Evolutionary conservation across 441 rosid genomes (phyloP), one percentile per base, ranked within the genome.

Genomic region (Adansonia rubrostipa): DNA sequence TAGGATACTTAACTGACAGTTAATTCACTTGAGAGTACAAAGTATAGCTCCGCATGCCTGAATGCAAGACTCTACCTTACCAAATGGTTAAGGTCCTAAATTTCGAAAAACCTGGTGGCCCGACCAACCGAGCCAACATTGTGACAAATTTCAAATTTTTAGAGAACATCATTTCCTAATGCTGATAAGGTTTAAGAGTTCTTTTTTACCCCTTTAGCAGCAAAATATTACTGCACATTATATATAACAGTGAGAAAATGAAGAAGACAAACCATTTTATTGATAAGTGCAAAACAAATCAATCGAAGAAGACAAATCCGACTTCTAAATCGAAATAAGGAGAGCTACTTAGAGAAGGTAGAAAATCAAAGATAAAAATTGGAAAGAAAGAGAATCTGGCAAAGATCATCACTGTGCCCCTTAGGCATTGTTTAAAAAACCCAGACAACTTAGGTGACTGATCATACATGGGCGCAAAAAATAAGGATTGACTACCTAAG

Each of bases 391-490:
- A 80, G 80, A 74, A 73, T 73, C 72, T 69, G 80, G 66, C 80
- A 76, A 28, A 79, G 83, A 60, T 56, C 80, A 47, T 70, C 58
- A 72, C 45, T 68, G 19, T 2, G n/a, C 73, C n/a, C 63, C 61
- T 76, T 44, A 73, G 67, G 20, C 60, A 72, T 50, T 48, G 57
- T 71, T 76, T 69, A 3, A 65, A 3, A 65, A 77, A 61, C 63
- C 20, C 60, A 50, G 58, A 50, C 44, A 22, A 15, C 15, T 61
- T 64, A 77, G 79, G 17, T 14, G 17, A 28, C 2, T 61, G 73
- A 75, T 76, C 69, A 58, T 42, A 56, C 17, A 74, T 50, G 54
- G 73, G 56, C 69, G 77, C 48, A 78, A 44, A 65, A 66, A 44
- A 72, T 53, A 70, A 75, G 45, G 78, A 62, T 70, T 51, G 54